Base-by-base conservation (phyloP, 2,329 filamentous ascomycete species). In the Colletotrichum sp. region DNA sequence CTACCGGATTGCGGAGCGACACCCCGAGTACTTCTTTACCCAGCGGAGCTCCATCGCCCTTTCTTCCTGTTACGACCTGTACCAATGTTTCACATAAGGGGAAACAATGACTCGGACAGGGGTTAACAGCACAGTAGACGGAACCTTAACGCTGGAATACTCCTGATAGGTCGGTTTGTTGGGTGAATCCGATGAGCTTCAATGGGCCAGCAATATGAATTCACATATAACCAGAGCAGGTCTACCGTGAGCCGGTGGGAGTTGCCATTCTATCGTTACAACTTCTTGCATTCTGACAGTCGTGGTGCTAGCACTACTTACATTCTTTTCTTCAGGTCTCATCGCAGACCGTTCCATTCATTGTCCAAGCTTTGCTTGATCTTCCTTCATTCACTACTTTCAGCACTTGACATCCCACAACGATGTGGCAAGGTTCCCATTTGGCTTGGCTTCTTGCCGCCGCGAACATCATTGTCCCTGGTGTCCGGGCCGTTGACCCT, bases 401-500 rank as follows among this genome's bases (percentile, higher is more conserved):
- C 36, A 48, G 60, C 36, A 18, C 5, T 10, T 6, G 24, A n/a
- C 26, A 26, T 6, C 8, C 44, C 30, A 59, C 5, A 5, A 13
- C 13, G 34, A 73, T 68, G 73, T 73, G 63, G 73, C 63, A 73
- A 32, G 34, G n/a, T 24, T 68, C 69, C 12, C 65, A 70, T n/a
- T 7, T 76, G 5, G 59, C 65, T 13, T 59, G 62, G 10, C 18
- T 71, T 26, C 24, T 76, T 32, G 59, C 69, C 55, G 69, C 60
- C 3, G 44, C 66, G n/a, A 62, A 15, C 18, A 28, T 77, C 15
- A 12, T 76, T 5, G 62, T 36, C 2, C 52, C 69, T 3, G 32
- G 59, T 13, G 76, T 52, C 15, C 71, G 28, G 70, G 82, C 80
- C 39, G 81, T 82, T 26, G 68, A 76, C 57, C 78, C 82, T 18